A percentile compares a stretch with the other conserved stretches of the same genome.
These are phyloP conservation scores for Geosmithia flava DNA, from an alignment of 2,329 filamentous ascomycete species.

Conservation along the genomic window DNA sequence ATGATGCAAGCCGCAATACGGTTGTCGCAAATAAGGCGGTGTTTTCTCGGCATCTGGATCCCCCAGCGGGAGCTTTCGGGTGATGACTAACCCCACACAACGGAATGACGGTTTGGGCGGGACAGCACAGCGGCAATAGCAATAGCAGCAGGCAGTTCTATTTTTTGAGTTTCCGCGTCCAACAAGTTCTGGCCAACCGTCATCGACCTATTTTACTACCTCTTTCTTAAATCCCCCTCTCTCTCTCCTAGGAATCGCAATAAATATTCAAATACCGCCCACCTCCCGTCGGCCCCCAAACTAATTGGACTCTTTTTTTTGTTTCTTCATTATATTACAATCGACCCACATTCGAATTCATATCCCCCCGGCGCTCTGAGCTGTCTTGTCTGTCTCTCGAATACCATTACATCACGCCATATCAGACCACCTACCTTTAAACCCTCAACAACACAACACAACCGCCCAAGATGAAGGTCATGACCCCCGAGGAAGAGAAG, in stretches of 20 bases:
- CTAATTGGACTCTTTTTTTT: not conserved
- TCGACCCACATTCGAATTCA: no score
- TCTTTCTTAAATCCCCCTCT: not conserved
- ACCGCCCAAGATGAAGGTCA: constrained; percentile 66
- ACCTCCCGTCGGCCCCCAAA: not conserved
- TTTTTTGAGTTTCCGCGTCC: no score
- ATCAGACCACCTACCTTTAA: not conserved
- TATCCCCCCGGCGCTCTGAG: no score
- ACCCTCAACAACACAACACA: constrained; percentile 4
- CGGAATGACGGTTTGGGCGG: not conserved
- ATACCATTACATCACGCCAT: not conserved
- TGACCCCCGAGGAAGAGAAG: constrained; percentile 74
- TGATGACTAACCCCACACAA: not conserved
- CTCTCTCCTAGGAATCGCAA: not conserved
- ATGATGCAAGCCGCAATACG: no score
- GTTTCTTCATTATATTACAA: not conserved
- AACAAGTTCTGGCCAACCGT: not conserved
- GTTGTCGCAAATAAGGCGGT: not conserved
- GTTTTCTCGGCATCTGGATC: not conserved
- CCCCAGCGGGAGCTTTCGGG: not conserved
- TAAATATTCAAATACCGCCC: not conserved
- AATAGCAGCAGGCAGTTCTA: no score
- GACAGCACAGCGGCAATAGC: no score
- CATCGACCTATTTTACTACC: not conserved
- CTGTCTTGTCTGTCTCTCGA: no score